Evolutionary conservation across 1,284 basidiomycete species (phyloP), one percentile per base, ranked within the genome.

Genomic region (Rhodotorula sp.): DNA sequence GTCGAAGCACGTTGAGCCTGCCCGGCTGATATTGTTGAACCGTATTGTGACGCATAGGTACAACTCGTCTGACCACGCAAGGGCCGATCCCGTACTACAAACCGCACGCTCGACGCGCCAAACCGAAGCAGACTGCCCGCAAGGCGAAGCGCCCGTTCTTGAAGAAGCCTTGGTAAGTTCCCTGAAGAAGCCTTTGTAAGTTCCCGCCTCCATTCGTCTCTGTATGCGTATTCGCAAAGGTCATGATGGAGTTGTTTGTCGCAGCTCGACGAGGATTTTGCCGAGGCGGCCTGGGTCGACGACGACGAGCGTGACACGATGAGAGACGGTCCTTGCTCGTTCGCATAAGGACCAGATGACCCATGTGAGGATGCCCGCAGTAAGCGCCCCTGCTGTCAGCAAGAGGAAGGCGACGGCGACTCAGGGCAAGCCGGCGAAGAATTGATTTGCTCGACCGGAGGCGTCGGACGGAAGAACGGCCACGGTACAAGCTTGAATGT

Each of bases 31-130:
- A 20, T 51, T 30, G 8, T 51, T 45, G 22, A 45, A 20, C 6
- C n/a, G 51, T 30, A 45, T 4, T 12, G 3, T 6, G 7, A 1
- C 18, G 42, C n/a, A 1, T 76, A 94, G 91, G 78, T 96, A 95
- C 82, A 96, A 96, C 79, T 83, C 87, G 22, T 80, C 81, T 30
- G 91, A 94, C 62, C 93, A 96, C 79, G n/a, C n/a, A n/a, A n/a
- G n/a, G n/a, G n/a, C 93, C 94, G 0, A 90, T 96, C 75, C 87
- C 93, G 0, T 95, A 94, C 85, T 88, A 95, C 82, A 93, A 91
- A 78, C 89, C 88, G 0, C 84, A 86, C 69, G 89, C 91, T 76
- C 83, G 93, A 55, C 89, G 91, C 4, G 89, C 88, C 76, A 84
- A 80, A 24, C 87, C 90, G 3, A 91, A 89, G 84, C 93, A 90